Evolutionary conservation across 257 asterid species (phyloP), one percentile per base, ranked within the genome.

Genomic region (Fraxinus americana): DNA sequence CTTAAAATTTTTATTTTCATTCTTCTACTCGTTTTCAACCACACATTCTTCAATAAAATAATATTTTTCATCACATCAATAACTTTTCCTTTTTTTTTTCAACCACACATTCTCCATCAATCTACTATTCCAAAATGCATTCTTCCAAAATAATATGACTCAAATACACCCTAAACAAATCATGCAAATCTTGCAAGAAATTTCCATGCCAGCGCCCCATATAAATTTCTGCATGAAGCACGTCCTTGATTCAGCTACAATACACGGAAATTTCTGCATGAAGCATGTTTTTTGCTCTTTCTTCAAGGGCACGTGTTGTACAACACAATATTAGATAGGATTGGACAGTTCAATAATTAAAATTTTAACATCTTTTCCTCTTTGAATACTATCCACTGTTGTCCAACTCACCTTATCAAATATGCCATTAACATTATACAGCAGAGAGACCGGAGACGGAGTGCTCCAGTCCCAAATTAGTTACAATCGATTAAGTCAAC

Each of bases 141-240:
- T 25, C 0, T 25, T 25, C 27, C 27, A 25, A 25, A 25, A 25
- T 25, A 25, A 25, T 25, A 25, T 25, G 27, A 25, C 27, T 25
- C 27, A 25, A 25, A 25, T 0, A 25, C 27, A 25, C 27, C 27
- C 27, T 25, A 25, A 36, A 10, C 6, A 35, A 74, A 68, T 27
- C 59, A 50, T 74, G 68, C 50, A 73, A 23, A 45, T 30, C 75
- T 27, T 12, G 38, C 75, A 52, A 68, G 68, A 52, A 68, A 68
- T 27, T 66, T 54, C 29, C 66, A 11, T 43, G 16, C 17, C 52
- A 43, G 9, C 43, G 8, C 43, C 0, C 43, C 11, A 38, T 52
- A 77, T 73, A 77, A 75, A 81, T 54, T 67, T 29, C 9, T 74
- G 45, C 30, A 16, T 73, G 23, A 65, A 30, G 66, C 66, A 57